Conservation (phyloP, 106 monocot species). For the Dioscorea zingiberensis region DNA sequence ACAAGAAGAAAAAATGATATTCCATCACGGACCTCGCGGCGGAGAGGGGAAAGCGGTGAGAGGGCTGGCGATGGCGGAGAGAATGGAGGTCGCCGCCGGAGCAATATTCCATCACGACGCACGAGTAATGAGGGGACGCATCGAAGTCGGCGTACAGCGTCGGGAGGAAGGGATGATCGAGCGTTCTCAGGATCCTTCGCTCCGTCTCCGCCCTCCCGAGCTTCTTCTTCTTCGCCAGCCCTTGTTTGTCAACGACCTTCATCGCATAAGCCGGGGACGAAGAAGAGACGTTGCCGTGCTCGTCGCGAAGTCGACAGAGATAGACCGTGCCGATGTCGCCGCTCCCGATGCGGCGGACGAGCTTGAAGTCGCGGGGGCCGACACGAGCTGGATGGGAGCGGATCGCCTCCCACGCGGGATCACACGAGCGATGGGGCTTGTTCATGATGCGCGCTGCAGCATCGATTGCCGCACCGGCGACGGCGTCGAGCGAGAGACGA, state of each 20-base stretch:
- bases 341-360: slow-evolving; percentile 58
- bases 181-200: slow-evolving; percentile 44
- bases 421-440: slow-evolving; percentile 26
- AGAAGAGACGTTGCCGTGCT: neutral
- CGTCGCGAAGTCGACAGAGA: slow-evolving; percentile 52
- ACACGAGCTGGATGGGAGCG: slow-evolving; percentile 13
- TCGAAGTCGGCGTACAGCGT: slow-evolving; percentile 84
- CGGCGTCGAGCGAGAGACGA: slow-evolving; percentile 21
- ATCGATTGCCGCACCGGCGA: neutral
- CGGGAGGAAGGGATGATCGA: slow-evolving; percentile 83
- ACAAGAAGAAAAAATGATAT: too few species aligned
- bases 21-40: slow-evolving; percentile 43
- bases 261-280: slow-evolving; percentile 63
- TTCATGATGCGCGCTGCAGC: slow-evolving; percentile 7
- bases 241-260: slow-evolving; percentile 80
- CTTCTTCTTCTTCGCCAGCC: slow-evolving; percentile 67
- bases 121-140: slow-evolving; percentile 49
- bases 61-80: slow-evolving; percentile 69
- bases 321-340: slow-evolving; percentile 88
- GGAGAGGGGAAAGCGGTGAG: slow-evolving; percentile 51
- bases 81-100: slow-evolving; percentile 89
- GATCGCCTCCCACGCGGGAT: slow-evolving; percentile 38
- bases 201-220: slow-evolving; percentile 65
- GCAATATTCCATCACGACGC: slow-evolving; percentile 92
- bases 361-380: slow-evolving; percentile 61